These are phyloP conservation scores for Podospora pseudocomata DNA, from an alignment of 495 filamentous ascomycete genomes.

Conservation along the genomic window DNA sequence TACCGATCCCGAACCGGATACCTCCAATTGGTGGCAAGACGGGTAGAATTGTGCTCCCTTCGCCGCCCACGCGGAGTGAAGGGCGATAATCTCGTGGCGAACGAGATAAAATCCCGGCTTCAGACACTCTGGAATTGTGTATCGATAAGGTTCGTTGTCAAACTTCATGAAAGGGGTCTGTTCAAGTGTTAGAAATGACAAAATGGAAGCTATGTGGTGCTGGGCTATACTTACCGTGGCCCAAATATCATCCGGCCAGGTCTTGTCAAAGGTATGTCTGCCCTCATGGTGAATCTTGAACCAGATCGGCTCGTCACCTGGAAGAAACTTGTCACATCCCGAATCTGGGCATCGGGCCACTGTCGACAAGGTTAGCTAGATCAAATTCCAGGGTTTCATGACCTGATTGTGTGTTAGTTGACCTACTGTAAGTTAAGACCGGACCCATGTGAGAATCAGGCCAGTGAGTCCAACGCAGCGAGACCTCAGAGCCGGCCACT, in stretches of 20 bases:
- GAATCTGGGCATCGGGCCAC: constrained; percentile 33
- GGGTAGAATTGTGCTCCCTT: constrained; percentile 68
- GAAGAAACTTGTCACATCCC: constrained; percentile 19
- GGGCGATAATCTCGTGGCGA: constrained; percentile 66
- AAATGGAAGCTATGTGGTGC: too few species aligned
- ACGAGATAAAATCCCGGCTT: constrained; percentile 62
- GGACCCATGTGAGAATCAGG: constrained; percentile 59
- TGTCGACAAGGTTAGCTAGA: constrained; percentile 14
- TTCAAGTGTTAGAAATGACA: not conserved
- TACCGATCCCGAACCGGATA: constrained; percentile 54
- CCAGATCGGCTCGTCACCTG: constrained; percentile 37
- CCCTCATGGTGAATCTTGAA: constrained; percentile 63
- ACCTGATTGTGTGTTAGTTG: not conserved
- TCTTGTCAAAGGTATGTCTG: constrained; percentile 43
- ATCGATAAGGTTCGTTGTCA: constrained; percentile 56
- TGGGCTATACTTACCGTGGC: not conserved
- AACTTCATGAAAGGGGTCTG: constrained; percentile 43
- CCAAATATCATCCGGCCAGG: constrained; percentile 34
- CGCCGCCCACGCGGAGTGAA: constrained; percentile 52
- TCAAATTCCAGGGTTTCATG: not conserved
- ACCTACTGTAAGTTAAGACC: constrained; percentile 45
- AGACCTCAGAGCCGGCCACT: constrained; percentile 51
- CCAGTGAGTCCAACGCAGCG: constrained; percentile 61
- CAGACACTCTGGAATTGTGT: constrained; percentile 58
- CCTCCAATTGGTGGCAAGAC: constrained; percentile 63